These are phyloP conservation scores for Blastobotrys buckinghamii DNA, from an alignment of 1,139 yeast genomes.

Conservation along the genomic window DNA sequence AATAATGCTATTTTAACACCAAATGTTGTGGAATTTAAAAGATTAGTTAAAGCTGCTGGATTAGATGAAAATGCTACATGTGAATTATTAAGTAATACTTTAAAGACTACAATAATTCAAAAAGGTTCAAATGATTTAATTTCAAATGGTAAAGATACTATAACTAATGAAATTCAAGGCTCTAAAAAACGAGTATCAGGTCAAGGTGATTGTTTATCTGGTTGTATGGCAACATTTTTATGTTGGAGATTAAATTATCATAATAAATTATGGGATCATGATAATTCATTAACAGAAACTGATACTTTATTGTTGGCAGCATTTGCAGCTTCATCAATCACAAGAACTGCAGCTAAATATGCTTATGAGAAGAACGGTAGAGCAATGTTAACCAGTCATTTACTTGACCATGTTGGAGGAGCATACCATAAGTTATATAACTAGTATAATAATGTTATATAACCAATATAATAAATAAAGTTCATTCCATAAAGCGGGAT, in stretches of 20 bases:
- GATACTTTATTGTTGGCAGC: conserved; percentile 51
- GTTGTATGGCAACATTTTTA: conserved; percentile 60
- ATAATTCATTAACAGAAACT: conserved; percentile 37
- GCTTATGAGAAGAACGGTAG: conserved; percentile 68
- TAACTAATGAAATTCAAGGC: conserved; percentile 42
- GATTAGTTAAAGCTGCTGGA: conserved; percentile 51
- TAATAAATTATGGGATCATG: conserved; percentile 47
- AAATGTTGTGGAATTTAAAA: conserved; percentile 74
- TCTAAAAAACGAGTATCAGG: conserved; percentile 78
- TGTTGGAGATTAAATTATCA: conserved; percentile 63
- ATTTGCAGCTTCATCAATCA: conserved; percentile 65
- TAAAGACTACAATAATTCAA: conserved; percentile 61
- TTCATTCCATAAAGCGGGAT: too few relatives aligned
- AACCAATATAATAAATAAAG: too few relatives aligned
- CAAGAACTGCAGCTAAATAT: conserved; percentile 55
- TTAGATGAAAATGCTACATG: conserved; percentile 26
- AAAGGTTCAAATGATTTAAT: conserved; percentile 69
- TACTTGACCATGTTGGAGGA: conserved; percentile 61
- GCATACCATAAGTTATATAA: conserved; percentile 51
- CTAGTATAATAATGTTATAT: too few relatives aligned
- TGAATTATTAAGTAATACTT: conserved; percentile 42
- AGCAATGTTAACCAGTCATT: conserved; percentile 79
- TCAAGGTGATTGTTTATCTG: conserved; percentile 78
- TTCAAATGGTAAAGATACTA: conserved; percentile 38
- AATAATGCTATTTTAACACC: conserved; percentile 73